Evolutionary conservation across 495 filamentous ascomycete species (phyloP).

Genomic region (Penicillium bovifimosum): DNA sequence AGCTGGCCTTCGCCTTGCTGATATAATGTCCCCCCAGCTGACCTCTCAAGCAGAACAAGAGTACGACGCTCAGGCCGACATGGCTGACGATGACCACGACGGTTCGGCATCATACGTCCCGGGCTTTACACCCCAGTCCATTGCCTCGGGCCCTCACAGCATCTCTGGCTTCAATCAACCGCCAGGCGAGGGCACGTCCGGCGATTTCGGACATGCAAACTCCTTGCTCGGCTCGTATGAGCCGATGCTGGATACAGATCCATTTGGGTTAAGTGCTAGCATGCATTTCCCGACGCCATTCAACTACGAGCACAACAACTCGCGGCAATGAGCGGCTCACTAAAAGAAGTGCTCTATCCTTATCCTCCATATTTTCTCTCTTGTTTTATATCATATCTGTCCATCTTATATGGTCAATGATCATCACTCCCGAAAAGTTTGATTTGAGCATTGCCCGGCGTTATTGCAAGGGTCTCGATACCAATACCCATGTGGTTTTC

Average conservation of each 20-base stretch:
- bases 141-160: constrained; percentile 36
- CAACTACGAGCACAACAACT: constrained; percentile 59
- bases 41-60: constrained; percentile 76
- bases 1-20: constrained; percentile 34
- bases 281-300: constrained; percentile 94
- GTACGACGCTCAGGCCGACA: constrained; percentile 93
- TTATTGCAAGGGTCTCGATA: constrained; percentile 24
- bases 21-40: background rate
- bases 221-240: constrained; percentile 71
- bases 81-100: constrained; percentile 80
- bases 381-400: constrained; percentile 2
- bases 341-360: background rate
- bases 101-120: constrained; percentile 65
- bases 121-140: constrained; percentile 45
- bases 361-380: background rate
- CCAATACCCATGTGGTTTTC: constrained; percentile 11
- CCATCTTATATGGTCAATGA: constrained; percentile 9
- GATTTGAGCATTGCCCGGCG: constrained; percentile 27
- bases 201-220: constrained; percentile 52
- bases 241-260: constrained; percentile 80
- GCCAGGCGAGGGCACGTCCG: constrained; percentile 30
- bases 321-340: constrained; percentile 28
- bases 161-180: constrained; percentile 37
- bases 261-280: constrained; percentile 83
- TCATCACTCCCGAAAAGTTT: constrained; percentile 20